Base-by-base conservation (phyloP, 768 basidiomycete genomes). In the Gautieria morchelliformis region DNA sequence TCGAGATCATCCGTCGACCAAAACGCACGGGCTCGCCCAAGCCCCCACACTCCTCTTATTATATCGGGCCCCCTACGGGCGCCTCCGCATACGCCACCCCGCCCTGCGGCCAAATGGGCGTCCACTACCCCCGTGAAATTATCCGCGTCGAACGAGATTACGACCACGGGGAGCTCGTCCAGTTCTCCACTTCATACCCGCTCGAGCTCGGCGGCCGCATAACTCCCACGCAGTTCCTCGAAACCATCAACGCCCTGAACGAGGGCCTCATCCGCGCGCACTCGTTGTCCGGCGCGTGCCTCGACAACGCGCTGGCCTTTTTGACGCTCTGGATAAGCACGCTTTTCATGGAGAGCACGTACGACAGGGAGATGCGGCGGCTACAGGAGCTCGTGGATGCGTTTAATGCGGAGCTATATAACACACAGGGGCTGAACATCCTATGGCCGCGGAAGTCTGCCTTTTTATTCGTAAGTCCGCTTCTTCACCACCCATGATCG, bases 61-160 rank as follows among this genome's bases (percentile, higher is more conserved):
- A 89, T 68, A 87, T 84, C 68, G 89, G 89, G 14, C 87, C 89
- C 4, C 89, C 89, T 17, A 76, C 84, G 3, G 67, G 78, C n/a
- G 82, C 82, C 61, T 79, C 88, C 37, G 89, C 89, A 30, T 96
- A 81, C 67, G 89, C 90, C 3, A 89, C 87, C 0, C 71, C 77
- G 1, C 91, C 91, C 9, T 72, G 86, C 6, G 95, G 95, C 1
- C 84, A 85, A 52, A 87, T 98, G 58, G 94, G 93, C 3, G 71
- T 85, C 22, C 90, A 96, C 67, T 84, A 90, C 63, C 94, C 95
- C 15, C 83, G 94, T 53, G 95, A 97, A 72, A 81, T 99, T 58
- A 74, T 99, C 52, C 78, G 95, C 46, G 74, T 99, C 42, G 95
- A 98, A 69, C 74, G 96, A 53, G 96, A 99, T 69, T 99, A 96